Base-by-base conservation (phyloP, 352 stramenopile genomes). In the Globisporangium paroecandrum region DNA sequence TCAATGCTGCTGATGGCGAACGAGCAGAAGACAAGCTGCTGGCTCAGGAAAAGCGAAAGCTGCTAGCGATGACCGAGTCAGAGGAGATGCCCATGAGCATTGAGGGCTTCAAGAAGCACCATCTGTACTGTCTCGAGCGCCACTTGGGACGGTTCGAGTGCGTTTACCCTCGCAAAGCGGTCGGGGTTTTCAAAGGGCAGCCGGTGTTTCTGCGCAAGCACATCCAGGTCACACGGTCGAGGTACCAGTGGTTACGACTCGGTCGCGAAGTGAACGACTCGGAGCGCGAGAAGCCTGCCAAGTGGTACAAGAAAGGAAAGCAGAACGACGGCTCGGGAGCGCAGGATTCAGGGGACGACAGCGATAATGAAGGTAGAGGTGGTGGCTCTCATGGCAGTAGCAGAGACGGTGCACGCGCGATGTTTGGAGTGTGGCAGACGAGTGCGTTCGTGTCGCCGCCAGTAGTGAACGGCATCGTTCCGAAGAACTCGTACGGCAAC, bases 401-500 rank as follows among this genome's bases (percentile, higher is more conserved):
- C 12, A 12, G 32, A 6, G 36, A 51, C 3, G 58, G 46, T 2
- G 27, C 53, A 10, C 62, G 58, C 8, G 54, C 77, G 4, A 69
- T 97, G 27, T 96, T 90, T 62, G 89, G 89, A 5, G 58, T 72
- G 22, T 97, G 89, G 89, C 89, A 97, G 57, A 97, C 89, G 8
- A 71, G 69, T 4, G 76, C 73, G 22, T 82, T 90, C 57, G 75
- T 84, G 18, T 64, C 82, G 38, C 73, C 80, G 1, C 51, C 70
- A 0, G 67, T 96, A 10, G 73, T 90, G 8, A 71, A 94, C 46
- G 83, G 82, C n/a, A 55, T 65, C 5, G 71, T 97, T 1, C 89
- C 88, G 2, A 94, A 93, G 74, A 96, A 94, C 73, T 71, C 86
- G 71, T 95, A 91, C 66, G 88, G 89, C 20, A 97, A 97, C 71